Evolutionary conservation across 202 grass and related monocot genomes (phyloP), one percentile per base, ranked within the genome.

Genomic region (Panicum virgatum): DNA sequence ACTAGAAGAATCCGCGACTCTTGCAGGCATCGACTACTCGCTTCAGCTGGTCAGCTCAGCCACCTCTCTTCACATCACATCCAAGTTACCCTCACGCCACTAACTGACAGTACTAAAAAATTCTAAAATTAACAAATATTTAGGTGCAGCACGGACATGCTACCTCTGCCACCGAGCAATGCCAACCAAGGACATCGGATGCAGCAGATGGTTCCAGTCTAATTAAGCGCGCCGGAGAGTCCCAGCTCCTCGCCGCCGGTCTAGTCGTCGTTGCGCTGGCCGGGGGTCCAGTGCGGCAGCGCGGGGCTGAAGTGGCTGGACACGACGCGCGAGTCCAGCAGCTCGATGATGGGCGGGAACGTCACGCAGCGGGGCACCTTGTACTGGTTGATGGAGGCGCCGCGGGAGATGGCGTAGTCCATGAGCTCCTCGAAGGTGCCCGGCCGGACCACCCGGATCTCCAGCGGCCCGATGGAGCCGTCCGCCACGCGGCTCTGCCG

Each of bases 361-460:
- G 86, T 88, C 3, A 97, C 94, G 87, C 92, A 94, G 0, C 94
- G 88, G 0, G 94, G 94, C 51, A 87, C 94, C 86, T 97, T 97
- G 82, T 97, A 97, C 88, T 97, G 94, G 78, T 94, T 97, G 73
- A 97, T 94, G 29, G 92, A 94, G 9, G 94, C 94, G 20, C 94
- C 94, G 39, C 88, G 87, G 51, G 90, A 88, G 76, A 97, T 94
- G 81, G 92, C 92, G 69, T 97, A 97, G 87, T 97, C 92, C 94
- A 97, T 97, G 43, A 97, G 80, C 84, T 97, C 94, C 77, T 97
- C 94, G 80, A 97, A 97, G 10, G 92, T 94, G 82, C 94, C 94
- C 0, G 78, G 19, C 37, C 92, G 79, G 30, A 97, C 94, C 3
- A 97, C 90, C n/a, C 94, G 78, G 82, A 97, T 97, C 83, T 97